Base-by-base conservation (phyloP, 805 yeast genomes). In the Yarrowia keelungensis region DNA sequence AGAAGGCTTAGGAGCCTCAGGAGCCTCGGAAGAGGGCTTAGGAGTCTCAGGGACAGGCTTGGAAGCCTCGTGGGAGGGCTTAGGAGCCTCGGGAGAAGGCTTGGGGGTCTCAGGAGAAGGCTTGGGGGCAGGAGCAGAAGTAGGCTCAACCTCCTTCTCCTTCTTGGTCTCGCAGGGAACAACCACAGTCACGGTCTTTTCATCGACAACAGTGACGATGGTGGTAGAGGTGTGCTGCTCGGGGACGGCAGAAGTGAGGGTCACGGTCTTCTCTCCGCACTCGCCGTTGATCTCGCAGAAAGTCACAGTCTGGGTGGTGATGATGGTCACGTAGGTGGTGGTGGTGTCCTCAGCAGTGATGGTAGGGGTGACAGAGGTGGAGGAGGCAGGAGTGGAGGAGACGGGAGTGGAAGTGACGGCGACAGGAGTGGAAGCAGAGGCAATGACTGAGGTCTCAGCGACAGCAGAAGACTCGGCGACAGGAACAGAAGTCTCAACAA, bases 141-240 rank as follows among this genome's bases (percentile, higher is more conserved):
- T 19, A 15, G 22, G 15, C 15, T 8, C 38, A 8, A 11, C 7
- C 32, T 26, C 32, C 32, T 26, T 26, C 32, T 26, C 39, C 14
- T 39, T 5, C 7, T 36, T 5, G 15, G 42, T 51, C 56, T 51
- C 56, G n/a, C 42, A 36, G 9, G 56, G 56, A 51, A 36, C 56
- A n/a, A 38, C 16, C 8, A 51, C 11, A 8, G 56, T 51, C 5
- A 51, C 56, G 19, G 56, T 51, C 42, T 51, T 51, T 5, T 36
- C 56, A 15, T 51, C 56, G 14, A 51, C 8, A 15, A 51, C 56
- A n/a, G 56, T 51, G 32, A 51, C 43, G 5, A 51, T n/a, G n/a
- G 56, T 51, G 12, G 56, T 36, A 5, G 56, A n/a, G 56, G 56
- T 36, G 26, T 51, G 56, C 26, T n/a, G n/a, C 56, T 51, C 56